phyloP scores from a whole-genome alignment of 805 yeast species.

The Kazachstania martiniae region DNA sequence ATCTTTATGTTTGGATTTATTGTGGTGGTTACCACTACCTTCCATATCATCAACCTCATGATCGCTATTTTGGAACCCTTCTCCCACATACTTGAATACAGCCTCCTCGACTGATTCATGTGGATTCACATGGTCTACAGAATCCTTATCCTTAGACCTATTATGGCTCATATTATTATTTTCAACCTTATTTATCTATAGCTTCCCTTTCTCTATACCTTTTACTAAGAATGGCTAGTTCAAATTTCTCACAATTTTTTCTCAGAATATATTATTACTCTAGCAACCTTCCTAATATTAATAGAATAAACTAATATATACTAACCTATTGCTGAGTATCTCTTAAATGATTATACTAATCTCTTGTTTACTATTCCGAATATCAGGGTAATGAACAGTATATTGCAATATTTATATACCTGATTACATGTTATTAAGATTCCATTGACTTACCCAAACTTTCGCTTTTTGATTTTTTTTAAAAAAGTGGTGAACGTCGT shows the following conservation, averaged over 20 bases:
- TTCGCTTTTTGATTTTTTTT: not conserved
- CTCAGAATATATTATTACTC: no score
- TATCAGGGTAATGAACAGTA: no score
- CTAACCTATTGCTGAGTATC: no score
- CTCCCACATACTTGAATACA: constrained; percentile 62
- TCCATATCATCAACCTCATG: constrained; percentile 2
- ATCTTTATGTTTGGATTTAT: constrained; percentile 1
- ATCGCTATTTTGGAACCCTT: constrained; percentile 36
- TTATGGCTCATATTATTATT: not conserved
- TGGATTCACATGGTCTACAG: not conserved
- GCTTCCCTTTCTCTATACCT: not conserved
- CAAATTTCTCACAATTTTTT: no score
- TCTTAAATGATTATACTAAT: no score
- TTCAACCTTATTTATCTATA: no score
- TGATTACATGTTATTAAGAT: no score
- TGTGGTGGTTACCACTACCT: constrained; percentile 11
- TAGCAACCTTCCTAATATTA: no score
- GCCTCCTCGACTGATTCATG: constrained; percentile 60
- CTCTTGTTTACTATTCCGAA: no score
- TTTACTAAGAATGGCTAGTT: not conserved
- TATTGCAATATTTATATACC: no score
- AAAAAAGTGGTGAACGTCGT: no score
- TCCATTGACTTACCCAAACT: not conserved
- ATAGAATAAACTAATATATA: no score
- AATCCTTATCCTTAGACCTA: not conserved